Evolutionary conservation across 2,329 filamentous ascomycete genomes (phyloP).

Genomic region (Coniochaeta ligniaria): DNA sequence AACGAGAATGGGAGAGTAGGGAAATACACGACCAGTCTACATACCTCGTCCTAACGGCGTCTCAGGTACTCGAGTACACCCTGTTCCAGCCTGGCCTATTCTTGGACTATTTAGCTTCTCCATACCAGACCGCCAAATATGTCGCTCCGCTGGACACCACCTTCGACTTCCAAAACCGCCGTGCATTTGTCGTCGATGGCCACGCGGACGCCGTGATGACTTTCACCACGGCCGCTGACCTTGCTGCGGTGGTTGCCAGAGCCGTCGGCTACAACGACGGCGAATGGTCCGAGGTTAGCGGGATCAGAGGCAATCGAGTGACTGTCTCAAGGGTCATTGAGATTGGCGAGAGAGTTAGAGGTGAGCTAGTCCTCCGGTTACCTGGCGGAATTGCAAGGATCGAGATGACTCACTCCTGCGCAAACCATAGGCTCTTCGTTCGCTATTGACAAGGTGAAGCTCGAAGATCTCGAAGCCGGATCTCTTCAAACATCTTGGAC

Average conservation of each 20-base stretch:
- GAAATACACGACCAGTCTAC: background rate
- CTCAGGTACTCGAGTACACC: slow-evolving; percentile 46
- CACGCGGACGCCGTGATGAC: slow-evolving; percentile 33
- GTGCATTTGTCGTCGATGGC: slow-evolving; percentile 34
- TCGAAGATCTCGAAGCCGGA: slow-evolving; percentile 39
- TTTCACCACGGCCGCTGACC: slow-evolving; percentile 34
- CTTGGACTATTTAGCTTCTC: slow-evolving; percentile 46
- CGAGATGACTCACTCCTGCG: background rate
- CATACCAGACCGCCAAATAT: slow-evolving; percentile 36
- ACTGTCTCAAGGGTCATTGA: slow-evolving; percentile 27
- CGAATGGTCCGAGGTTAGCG: slow-evolving; percentile 32
- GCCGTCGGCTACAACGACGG: slow-evolving; percentile 34
- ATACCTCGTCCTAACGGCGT: background rate
- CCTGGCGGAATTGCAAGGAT: background rate
- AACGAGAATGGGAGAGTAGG: slow-evolving; percentile 38
- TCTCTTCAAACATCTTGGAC: slow-evolving; percentile 31
- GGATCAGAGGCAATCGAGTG: slow-evolving; percentile 30
- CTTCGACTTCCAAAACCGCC: slow-evolving; percentile 31
- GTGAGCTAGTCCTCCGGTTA: slow-evolving; percentile 1
- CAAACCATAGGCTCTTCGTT: slow-evolving; percentile 24
- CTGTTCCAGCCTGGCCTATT: slow-evolving; percentile 50
- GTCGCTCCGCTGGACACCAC: slow-evolving; percentile 29
- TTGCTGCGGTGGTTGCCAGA: slow-evolving; percentile 27
- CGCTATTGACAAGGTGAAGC: slow-evolving; percentile 33
- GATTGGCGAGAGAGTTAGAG: slow-evolving; percentile 21